Evolutionary conservation across 2,329 filamentous ascomycete genomes (phyloP), one percentile per base, ranked within the genome.

Genomic region (Colletotrichum sp.): DNA sequence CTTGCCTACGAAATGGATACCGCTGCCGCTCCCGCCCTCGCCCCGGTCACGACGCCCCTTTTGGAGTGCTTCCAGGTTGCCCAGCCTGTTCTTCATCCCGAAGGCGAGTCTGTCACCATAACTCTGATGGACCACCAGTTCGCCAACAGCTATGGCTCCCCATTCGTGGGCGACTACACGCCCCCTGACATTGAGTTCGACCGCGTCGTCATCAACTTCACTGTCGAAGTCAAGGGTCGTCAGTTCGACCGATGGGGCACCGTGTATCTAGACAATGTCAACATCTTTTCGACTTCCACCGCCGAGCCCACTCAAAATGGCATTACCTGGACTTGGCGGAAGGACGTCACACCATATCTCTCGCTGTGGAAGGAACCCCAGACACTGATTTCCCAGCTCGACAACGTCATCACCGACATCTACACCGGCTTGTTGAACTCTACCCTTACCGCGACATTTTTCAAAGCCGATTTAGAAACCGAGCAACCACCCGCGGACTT

Each of bases 231-330:
- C 8, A 85, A 86, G 74, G 95, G 95, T 1, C 88, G 90, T 3
- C 95, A 97, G 78, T 96, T 90, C 82, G 95, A 97, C 80, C 89
- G 94, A 43, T 87, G 96, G 12, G 95, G 91, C 5, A 82, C 93
- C 34, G 92, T 97, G 87, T 97, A 92, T 78, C 86, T 97, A 34
- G 91, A 90, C 54, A 93, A 96, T 80, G 91, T 90, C 11, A 94
- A 97, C 81, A 88, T 97, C 16, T 97, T 93, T 86, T 88, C 94
- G 24, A 96, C 94, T 2, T 95, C 94, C 7, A 97, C 95, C 1
- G 93, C 94, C 4, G 93, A 97, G 83, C 94, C 95, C 2, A 8
- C 87, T 87, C 9, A 38, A 8, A 87, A 87, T 24, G 94, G 94
- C 7, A 95, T 97, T 75, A 84, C 88, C 47, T 96, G 93, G 93